These are phyloP conservation scores for Blumeria hordei DNA, from an alignment of 2,329 filamentous ascomycete species.

Conservation along the genomic window DNA sequence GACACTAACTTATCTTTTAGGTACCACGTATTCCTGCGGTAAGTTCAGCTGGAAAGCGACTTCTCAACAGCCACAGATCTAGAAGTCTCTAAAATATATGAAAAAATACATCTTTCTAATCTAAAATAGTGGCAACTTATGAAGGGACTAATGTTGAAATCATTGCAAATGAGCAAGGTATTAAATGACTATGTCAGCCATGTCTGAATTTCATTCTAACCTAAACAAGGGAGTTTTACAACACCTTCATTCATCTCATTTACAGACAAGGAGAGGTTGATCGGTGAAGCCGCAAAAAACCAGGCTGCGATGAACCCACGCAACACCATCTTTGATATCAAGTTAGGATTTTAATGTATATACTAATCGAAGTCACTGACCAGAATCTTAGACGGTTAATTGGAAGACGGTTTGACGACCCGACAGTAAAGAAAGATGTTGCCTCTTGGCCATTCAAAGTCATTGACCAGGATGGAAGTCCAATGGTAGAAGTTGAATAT, in stretches of 20 bases:
- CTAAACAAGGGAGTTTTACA: constrained; percentile 33
- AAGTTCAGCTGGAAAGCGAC: constrained; percentile 4
- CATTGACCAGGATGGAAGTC: constrained; percentile 66
- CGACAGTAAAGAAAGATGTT: constrained; percentile 90
- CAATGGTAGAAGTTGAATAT: constrained; percentile 87
- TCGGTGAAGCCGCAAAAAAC: constrained; percentile 99
- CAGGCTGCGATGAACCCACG: constrained; percentile 97
- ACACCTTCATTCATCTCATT: constrained; percentile 98
- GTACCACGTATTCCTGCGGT: constrained; percentile 92
- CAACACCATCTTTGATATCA: constrained; percentile 99
- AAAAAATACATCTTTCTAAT: constrained; percentile 4
- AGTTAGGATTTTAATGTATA: constrained; percentile 32
- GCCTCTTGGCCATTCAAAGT: constrained; percentile 99
- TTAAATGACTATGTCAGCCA: neutral
- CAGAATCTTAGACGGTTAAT: constrained; percentile 60
- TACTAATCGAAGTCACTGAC: neutral
- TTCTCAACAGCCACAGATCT: neutral
- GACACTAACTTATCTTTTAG: constrained; percentile 24
- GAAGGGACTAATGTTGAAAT: constrained; percentile 99
- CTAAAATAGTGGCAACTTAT: constrained; percentile 60
- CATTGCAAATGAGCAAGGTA: constrained; percentile 18
- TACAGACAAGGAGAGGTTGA: constrained; percentile 95
- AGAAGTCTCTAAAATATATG: constrained; percentile 1
- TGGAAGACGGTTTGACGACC: constrained; percentile 83
- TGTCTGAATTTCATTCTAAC: neutral